Percentiles rank a stretch among this genome's conserved stretches.
Evolutionary conservation across 208 protist genomes (phyloP).

Genomic region (Trypanosoma platydactyli): DNA sequence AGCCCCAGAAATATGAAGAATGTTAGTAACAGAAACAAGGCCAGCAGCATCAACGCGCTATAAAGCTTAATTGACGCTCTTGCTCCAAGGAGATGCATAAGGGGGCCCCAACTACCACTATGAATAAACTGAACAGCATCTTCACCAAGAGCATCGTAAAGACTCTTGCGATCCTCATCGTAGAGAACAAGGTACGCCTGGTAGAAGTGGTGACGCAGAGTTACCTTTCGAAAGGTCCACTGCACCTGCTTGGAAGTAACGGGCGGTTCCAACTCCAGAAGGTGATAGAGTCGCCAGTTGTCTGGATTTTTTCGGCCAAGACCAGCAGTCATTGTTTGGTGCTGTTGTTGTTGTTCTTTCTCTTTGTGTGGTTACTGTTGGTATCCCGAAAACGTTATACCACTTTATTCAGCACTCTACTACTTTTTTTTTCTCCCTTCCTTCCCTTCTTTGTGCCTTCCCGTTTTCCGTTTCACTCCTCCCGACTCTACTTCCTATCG

Average conservation of each 20-base stretch:
- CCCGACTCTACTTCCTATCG: slow-evolving; percentile 1
- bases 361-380: slow-evolving; percentile 3
- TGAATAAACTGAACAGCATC: slow-evolving; percentile 79
- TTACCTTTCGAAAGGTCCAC: slow-evolving; percentile 84
- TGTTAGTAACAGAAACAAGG: slow-evolving; percentile 51
- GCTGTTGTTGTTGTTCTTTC: background rate
- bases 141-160: slow-evolving; percentile 84
- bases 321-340: slow-evolving; percentile 17
- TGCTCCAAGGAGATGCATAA: slow-evolving; percentile 63
- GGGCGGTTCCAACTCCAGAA: slow-evolving; percentile 72
- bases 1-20: slow-evolving; percentile 74
- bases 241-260: slow-evolving; percentile 78
- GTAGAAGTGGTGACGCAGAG: slow-evolving; percentile 86
- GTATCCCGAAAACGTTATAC: background rate
- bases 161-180: slow-evolving; percentile 71
- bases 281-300: slow-evolving; percentile 86
- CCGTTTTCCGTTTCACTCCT: background rate
- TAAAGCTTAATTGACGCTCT: slow-evolving; percentile 59
- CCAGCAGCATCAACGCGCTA: slow-evolving; percentile 52
- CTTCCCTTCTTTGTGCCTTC: background rate
- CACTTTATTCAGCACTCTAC: background rate
- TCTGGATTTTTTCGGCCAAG: slow-evolving; percentile 11
- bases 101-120: slow-evolving; percentile 85
- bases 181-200: slow-evolving; percentile 84
- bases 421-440: background rate